Conservation (phyloP, 306 rosid genomes). For the Styphnolobium japonicum region DNA sequence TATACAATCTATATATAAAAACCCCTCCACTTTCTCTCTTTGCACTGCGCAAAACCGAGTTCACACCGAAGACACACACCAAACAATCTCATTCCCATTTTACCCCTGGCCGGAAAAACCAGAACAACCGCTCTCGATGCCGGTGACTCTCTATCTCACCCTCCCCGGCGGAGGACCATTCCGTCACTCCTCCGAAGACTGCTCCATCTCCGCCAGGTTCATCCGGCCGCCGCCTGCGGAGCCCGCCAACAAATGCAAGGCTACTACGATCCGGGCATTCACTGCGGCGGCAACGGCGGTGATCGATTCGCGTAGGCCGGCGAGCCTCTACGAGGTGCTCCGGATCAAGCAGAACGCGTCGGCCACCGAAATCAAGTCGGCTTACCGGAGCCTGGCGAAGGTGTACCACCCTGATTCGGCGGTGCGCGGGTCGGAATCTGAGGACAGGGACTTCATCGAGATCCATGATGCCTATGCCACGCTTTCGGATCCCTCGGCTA, state of each 20-base stretch:
- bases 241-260: background rate
- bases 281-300: background rate
- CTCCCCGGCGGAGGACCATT: background rate
- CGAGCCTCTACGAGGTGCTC: slow-evolving; percentile 29
- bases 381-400: slow-evolving; percentile 39
- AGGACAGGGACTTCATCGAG: slow-evolving; percentile 58
- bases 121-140: background rate
- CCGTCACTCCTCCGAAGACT: background rate
- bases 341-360: slow-evolving; percentile 28
- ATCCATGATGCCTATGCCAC: slow-evolving; percentile 75
- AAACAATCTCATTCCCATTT: background rate
- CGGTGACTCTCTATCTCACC: background rate
- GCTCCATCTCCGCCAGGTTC: background rate
- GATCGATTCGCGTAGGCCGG: background rate
- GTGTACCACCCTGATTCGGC: slow-evolving; percentile 64
- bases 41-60: background rate
- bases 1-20: slow-evolving; percentile 5
- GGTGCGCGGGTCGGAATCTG: slow-evolving; percentile 25
- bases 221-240: background rate
- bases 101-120: background rate
- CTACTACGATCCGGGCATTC: background rate
- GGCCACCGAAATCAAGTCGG: slow-evolving; percentile 11
- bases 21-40: background rate
- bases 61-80: background rate
- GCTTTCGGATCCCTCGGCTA: slow-evolving; percentile 70